phyloP scores from a whole-genome alignment of 345 rosid species.

The Pugionium cornutum region DNA sequence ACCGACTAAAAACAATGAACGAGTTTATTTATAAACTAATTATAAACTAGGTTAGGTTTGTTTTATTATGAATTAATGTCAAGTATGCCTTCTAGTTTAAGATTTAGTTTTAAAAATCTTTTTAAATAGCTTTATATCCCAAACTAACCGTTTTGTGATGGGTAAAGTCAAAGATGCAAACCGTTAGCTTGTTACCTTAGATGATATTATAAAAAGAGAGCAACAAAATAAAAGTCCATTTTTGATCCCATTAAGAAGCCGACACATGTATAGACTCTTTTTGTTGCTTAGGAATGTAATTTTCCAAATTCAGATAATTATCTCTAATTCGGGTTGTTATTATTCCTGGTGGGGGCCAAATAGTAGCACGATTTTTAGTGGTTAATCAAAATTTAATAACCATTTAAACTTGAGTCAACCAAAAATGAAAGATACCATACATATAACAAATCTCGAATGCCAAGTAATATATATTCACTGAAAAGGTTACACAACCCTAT shows the following conservation, averaged over 20 bases:
- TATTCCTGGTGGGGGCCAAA: not conserved
- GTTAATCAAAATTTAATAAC: not conserved
- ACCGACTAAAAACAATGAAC: no score
- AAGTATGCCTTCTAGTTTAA: no score
- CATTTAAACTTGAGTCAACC: not conserved
- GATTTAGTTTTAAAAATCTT: no score
- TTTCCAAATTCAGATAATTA: not conserved
- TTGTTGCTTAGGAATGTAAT: not conserved
- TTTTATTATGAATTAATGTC: no score
- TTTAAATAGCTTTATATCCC: no score
- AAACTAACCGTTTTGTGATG: no score
- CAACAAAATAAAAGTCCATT: not conserved
- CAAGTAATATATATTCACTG: slow-evolving; percentile 12
- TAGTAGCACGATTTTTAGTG: not conserved
- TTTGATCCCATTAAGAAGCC: not conserved
- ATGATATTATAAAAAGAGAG: no score
- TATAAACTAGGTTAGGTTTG: no score
- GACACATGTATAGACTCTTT: slow-evolving; percentile 1
- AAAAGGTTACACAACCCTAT: not conserved
- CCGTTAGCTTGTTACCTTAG: no score
- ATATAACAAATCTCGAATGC: not conserved
- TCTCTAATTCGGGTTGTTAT: not conserved
- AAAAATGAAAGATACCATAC: not conserved
- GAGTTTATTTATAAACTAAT: no score
- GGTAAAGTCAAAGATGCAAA: no score